Conservation (phyloP, 1,284 basidiomycete species). For the Singerocomus inundabilis region DNA sequence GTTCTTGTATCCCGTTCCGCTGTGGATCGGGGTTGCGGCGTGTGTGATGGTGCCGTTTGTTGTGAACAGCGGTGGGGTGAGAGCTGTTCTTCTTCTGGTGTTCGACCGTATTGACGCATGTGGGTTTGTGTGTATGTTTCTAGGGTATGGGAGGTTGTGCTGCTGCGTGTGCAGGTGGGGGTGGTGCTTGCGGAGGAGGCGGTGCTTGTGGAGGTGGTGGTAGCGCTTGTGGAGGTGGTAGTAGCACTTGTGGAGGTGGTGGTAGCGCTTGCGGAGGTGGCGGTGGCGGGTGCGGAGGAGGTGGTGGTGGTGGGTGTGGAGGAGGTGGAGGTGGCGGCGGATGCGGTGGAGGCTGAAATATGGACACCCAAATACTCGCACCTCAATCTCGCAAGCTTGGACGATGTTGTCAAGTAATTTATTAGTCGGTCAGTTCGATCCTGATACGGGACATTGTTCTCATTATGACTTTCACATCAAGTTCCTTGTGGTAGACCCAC, state of each 20-base stretch:
- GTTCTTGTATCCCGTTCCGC: slow-evolving; percentile 39
- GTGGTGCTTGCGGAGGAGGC: background rate
- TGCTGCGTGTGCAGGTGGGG: background rate
- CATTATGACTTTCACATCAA: no score
- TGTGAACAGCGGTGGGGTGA: slow-evolving; percentile 8
- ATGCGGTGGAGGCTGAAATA: background rate
- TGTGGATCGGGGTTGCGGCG: slow-evolving; percentile 24
- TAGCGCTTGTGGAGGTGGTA: background rate
- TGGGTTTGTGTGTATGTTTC: background rate
- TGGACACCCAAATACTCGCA: background rate
- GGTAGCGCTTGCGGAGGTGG: slow-evolving; percentile 1
- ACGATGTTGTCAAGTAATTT: no score
- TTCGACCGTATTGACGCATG: background rate
- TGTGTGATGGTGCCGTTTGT: slow-evolving; percentile 20
- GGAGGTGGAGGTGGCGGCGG: background rate
- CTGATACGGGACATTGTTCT: no score
- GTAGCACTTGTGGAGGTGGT: background rate
- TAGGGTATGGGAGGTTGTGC: slow-evolving; percentile 1
- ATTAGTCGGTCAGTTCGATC: no score
- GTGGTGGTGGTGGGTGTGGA: background rate
- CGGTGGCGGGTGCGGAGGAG: slow-evolving; percentile 1
- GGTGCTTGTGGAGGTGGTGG: background rate
- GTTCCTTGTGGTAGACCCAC: no score
- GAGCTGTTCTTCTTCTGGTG: no score
- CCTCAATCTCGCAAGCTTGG: no score